Conservation (phyloP, 345 rosid genomes). For the Hibiscus trionum region DNA sequence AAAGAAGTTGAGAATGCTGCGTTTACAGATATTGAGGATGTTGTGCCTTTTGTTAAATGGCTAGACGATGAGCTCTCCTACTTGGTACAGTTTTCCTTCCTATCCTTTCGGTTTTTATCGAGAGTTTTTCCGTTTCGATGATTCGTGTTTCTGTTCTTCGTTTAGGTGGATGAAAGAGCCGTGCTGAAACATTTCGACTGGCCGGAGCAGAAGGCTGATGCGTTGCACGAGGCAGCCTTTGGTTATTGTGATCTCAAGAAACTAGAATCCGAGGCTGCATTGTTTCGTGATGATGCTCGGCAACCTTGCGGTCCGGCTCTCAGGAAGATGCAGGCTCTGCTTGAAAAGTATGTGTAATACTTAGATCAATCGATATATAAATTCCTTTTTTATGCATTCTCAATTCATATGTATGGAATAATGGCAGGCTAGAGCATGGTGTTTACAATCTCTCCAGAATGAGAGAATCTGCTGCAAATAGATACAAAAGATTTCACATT, state of each 20-base stretch:
- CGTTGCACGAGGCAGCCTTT: slow-evolving; percentile 74
- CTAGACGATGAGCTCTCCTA: slow-evolving; percentile 25
- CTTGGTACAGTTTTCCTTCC: neutral
- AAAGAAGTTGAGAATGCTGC: slow-evolving; percentile 82
- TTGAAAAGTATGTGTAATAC: slow-evolving; percentile 60
- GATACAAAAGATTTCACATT: slow-evolving; percentile 63
- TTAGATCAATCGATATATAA: neutral
- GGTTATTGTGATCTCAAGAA: slow-evolving; percentile 85
- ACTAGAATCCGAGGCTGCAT: slow-evolving; percentile 68
- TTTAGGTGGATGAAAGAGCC: slow-evolving; percentile 70
- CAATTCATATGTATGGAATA: neutral
- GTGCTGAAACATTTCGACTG: slow-evolving; percentile 72
- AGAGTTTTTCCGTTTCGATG: neutral
- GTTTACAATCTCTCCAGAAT: slow-evolving; percentile 81
- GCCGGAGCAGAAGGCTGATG: slow-evolving; percentile 77
- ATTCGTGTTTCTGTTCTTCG: neutral
- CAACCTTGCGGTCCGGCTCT: slow-evolving; percentile 62
- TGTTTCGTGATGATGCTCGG: slow-evolving; percentile 57
- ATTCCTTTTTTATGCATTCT: neutral
- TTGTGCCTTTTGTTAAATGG: slow-evolving; percentile 88
- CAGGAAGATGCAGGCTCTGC: slow-evolving; percentile 86
- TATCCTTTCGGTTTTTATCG: neutral
- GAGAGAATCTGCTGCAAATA: slow-evolving; percentile 74
- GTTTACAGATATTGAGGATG: slow-evolving; percentile 74
- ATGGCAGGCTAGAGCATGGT: slow-evolving; percentile 76